Conservation (phyloP, 495 filamentous ascomycete genomes). For the Beverwykella pulmonaria region DNA sequence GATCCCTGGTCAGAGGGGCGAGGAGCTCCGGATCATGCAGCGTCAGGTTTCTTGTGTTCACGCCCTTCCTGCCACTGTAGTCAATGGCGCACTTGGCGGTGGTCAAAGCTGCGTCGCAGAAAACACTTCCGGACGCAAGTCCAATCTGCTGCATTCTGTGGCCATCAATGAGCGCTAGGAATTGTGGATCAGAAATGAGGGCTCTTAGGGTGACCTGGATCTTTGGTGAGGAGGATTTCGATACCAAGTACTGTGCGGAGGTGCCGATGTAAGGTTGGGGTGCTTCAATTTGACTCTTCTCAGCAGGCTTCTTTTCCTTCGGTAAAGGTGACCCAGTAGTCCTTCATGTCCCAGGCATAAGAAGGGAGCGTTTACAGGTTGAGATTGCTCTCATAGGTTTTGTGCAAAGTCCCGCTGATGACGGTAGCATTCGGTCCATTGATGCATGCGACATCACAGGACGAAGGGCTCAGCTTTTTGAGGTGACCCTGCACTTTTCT, state of each 20-base stretch:
- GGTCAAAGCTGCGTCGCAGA: slow-evolving; percentile 29
- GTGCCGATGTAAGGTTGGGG: too few species aligned
- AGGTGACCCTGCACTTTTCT: slow-evolving; percentile 36
- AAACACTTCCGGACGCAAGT: slow-evolving; percentile 32
- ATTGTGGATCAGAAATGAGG: too few species aligned
- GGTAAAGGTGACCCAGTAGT: slow-evolving; percentile 4
- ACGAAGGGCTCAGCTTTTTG: neutral
- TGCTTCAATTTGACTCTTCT: neutral
- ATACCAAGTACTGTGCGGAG: neutral
- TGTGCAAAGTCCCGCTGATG: slow-evolving; percentile 40
- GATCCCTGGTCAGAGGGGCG: slow-evolving; percentile 17
- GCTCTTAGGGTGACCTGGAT: too few species aligned
- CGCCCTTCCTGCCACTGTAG: slow-evolving; percentile 23
- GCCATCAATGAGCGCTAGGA: too few species aligned
- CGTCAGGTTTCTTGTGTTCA: slow-evolving; percentile 8
- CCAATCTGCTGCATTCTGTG: slow-evolving; percentile 21
- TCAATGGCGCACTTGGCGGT: slow-evolving; percentile 35
- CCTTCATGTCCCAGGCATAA: slow-evolving; percentile 11
- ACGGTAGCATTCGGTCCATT: slow-evolving; percentile 57
- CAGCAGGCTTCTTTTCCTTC: neutral
- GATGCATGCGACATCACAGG: slow-evolving; percentile 53
- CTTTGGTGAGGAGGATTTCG: neutral
- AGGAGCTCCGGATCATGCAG: slow-evolving; percentile 24
- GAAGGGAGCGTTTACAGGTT: slow-evolving; percentile 1
- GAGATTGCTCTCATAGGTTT: neutral